Evolutionary conservation across 768 basidiomycete species (phyloP).

Genomic region (Termitomyces heimii): DNA sequence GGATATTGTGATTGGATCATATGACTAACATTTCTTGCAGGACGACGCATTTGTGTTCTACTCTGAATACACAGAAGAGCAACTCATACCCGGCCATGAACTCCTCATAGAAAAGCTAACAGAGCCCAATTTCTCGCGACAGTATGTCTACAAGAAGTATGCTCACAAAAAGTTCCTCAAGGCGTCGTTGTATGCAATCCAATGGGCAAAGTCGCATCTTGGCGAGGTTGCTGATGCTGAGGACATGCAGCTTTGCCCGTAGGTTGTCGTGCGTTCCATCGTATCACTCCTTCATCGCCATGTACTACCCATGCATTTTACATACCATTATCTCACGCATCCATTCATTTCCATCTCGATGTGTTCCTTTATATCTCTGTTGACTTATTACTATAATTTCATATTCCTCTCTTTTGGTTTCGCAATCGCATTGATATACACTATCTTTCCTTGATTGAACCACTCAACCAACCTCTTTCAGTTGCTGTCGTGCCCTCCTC

Average conservation of each 20-base stretch:
- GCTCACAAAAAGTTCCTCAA: conserved; percentile 97
- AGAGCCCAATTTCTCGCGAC: conserved; percentile 72
- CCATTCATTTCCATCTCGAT: conserved; percentile 13
- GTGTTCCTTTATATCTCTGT: conserved; percentile 16
- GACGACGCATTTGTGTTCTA: conserved; percentile 89
- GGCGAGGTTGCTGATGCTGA: conserved; percentile 32
- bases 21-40: conserved; percentile 46
- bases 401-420: conserved; percentile 9
- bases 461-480: conserved; percentile 16
- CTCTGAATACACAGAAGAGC: conserved; percentile 87
- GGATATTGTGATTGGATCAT: conserved; percentile 17
- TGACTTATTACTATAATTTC: conserved; percentile 14
- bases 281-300: conserved; percentile 14
- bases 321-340: conserved; percentile 3
- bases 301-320: conserved; percentile 14
- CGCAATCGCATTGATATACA: conserved; percentile 17
- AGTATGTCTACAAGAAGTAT: conserved; percentile 95
- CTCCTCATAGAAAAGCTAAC: conserved; percentile 80
- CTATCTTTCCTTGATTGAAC: conserved; percentile 6
- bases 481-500: conserved; percentile 29
- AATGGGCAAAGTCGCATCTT: conserved; percentile 59
- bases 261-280: conserved; percentile 15
- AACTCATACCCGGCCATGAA: conserved; percentile 75
- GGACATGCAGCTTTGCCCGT: conserved; percentile 42
- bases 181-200: conserved; percentile 72